Evolutionary conservation across 2,329 filamentous ascomycete genomes (phyloP).

Genomic region (Paramyrothecium sp.): DNA sequence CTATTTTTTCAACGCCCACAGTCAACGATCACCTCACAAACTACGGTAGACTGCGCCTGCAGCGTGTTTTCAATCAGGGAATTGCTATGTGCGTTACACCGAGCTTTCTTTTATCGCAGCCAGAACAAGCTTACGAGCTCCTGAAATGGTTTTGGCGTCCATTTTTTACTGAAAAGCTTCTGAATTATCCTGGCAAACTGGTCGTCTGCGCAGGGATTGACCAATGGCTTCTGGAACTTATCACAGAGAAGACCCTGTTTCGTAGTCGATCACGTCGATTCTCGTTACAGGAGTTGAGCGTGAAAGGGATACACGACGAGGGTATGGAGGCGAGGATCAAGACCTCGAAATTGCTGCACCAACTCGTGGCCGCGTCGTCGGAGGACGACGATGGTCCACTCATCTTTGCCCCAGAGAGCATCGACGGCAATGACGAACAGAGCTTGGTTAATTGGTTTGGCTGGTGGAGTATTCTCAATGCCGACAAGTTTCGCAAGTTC

Average conservation of each 20-base stretch:
- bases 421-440: conserved; percentile 60
- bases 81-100: conserved; percentile 37
- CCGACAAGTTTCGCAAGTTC: conserved; percentile 54
- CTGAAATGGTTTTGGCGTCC: conserved; percentile 32
- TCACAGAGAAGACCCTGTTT: conserved; percentile 12
- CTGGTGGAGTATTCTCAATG: conserved; percentile 50
- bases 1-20: conserved; percentile 12
- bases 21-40: background rate
- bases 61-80: conserved; percentile 27
- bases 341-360: conserved; percentile 14
- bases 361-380: conserved; percentile 11
- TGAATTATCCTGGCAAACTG: conserved; percentile 19
- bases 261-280: background rate
- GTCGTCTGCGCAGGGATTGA: conserved; percentile 25
- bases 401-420: conserved; percentile 42
- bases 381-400: conserved; percentile 28
- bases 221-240: conserved; percentile 27
- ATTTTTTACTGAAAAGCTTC: conserved; percentile 9
- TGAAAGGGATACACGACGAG: conserved; percentile 3
- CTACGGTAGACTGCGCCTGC: conserved; percentile 21
- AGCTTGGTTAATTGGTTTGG: conserved; percentile 64
- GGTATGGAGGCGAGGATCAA: conserved; percentile 19
- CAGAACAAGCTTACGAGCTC: conserved; percentile 28
- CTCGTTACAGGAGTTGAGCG: background rate
- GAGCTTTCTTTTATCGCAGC: conserved; percentile 38